Base-by-base conservation (phyloP, 1,284 basidiomycete species). In the Rhizopogon parksii region DNA sequence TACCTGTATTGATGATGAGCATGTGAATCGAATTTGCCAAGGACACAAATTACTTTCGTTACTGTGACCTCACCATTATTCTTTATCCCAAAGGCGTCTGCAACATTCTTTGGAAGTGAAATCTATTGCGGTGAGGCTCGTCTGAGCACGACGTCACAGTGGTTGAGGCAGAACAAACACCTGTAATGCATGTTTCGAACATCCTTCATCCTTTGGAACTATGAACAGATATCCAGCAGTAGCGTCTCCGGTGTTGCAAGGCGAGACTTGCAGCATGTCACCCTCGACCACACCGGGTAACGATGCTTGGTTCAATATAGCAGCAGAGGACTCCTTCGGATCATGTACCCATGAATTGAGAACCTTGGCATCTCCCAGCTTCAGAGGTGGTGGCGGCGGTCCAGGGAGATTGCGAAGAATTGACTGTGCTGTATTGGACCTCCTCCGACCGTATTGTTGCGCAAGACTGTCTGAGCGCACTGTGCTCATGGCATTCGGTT, bases 261-360 rank as follows among this genome's bases (percentile, higher is more conserved):
- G 68, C 38, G 71, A 74, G 8, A 88, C 76, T 50, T 77, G 74
- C 36, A 90, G 61, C 60, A 88, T 68, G 60, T 90, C 88, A 7
- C 87, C 88, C 57, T 85, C 83, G 38, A 70, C 69, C 42, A 88
- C 82, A 2, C 88, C 88, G 14, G 84, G 83, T 83, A 85, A 89
- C 62, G 74, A 80, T 15, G 78, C 70, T 45, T 83, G 81, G 57
- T 90, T 89, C 61, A 91, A 74, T 12, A 80, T 72, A 47, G 87
- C 80, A 27, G 70, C 70, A 4, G 73, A 62, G 0, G 76, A 77
- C 36, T 85, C 81, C 59, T 78, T 80, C n/a, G 74, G 60, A 54
- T 88, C 84, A 59, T 87, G 83, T 3, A 88, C 85, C 87, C 87
- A 88, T 12, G 76, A 74, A 38, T 80, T 84, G 34, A 89, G 68